Base-by-base conservation (phyloP, 495 filamentous ascomycete species). In the Neurospora sp. region DNA sequence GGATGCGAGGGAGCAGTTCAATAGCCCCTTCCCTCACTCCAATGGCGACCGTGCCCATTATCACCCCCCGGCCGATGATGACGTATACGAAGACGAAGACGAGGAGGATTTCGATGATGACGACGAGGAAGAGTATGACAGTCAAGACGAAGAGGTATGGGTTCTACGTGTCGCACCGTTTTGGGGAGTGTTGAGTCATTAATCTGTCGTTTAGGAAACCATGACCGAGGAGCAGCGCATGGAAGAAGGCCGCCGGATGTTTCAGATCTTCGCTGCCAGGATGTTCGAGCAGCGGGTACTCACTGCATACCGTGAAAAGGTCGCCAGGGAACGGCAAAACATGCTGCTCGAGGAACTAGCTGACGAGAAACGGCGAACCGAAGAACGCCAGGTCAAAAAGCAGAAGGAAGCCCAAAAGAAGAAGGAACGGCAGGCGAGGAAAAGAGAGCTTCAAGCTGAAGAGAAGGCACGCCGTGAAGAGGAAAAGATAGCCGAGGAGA, bases 211-310 rank as follows among this genome's bases (percentile, higher is more conserved):
- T 46, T 79, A 98, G 96, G 94, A 97, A 78, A 89, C 92, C 39
- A 96, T 98, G 93, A 97, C 94, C 16, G 95, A 98, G 83, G 93
- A 96, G 80, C 95, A 99, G 83, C 92, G 96, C 41, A 98, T 99
- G 96, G 94, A 99, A 79, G 96, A 99, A 84, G 96, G 96, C 69
- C 89, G 96, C 70, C 87, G 96, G 74, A 99, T 99, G 96, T 99
- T 99, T 80, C 96, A 99, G 81, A 99, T 99, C 80, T 99, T 99
- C 82, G 96, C 96, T 71, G 96, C 96, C 46, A 89, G 96, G 75
- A 99, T 99, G 96, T 99, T 99, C 79, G 96, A 99, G 82, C 96
- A 98, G 81, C 87, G 96, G 75, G 96, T 99, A 11, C 87, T 99
- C 72, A 94, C 91, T n/a, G 96, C 96, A 48, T 99, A 99, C 79